Conservation (phyloP, 2,329 filamentous ascomycete genomes). For the Fusarium pseudocircinatum region DNA sequence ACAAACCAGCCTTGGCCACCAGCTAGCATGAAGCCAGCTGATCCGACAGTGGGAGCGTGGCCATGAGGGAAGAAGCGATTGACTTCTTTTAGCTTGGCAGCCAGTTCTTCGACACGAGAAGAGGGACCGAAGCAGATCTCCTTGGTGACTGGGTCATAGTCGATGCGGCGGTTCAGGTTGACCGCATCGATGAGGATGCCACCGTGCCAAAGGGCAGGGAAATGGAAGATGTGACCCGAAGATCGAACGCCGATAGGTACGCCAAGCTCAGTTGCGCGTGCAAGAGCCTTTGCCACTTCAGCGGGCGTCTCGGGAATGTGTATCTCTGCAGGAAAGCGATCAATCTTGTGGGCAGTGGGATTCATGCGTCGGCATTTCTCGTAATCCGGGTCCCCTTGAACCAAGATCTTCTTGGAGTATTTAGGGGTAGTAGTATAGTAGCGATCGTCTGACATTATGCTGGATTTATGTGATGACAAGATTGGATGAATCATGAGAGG, state of each 20-base stretch:
- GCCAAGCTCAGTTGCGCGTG: slow-evolving; percentile 4
- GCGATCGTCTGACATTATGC: background rate
- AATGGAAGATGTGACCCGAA: slow-evolving; percentile 12
- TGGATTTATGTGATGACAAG: background rate
- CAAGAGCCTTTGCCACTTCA: slow-evolving; percentile 6
- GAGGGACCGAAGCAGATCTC: slow-evolving; percentile 1
- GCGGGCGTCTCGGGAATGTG: background rate
- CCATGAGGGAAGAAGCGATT: slow-evolving; percentile 14
- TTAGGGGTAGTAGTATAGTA: background rate
- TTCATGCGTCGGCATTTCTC: slow-evolving; percentile 1
- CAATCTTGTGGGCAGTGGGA: background rate
- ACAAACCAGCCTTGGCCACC: slow-evolving; percentile 17
- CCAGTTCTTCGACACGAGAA: slow-evolving; percentile 1
- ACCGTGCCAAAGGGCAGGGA: background rate
- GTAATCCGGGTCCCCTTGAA: background rate
- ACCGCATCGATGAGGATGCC: slow-evolving; percentile 13
- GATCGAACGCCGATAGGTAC: slow-evolving; percentile 9
- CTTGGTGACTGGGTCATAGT: slow-evolving; percentile 6
- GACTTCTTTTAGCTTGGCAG: background rate
- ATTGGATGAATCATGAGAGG: background rate
- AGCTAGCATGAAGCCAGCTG: slow-evolving; percentile 16
- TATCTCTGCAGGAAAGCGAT: slow-evolving; percentile 4
- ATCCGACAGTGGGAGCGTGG: slow-evolving; percentile 2
- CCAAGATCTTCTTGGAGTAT: background rate
- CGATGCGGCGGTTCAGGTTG: slow-evolving; percentile 7